phyloP scores from a whole-genome alignment of 805 yeast species.

The Candida palmyrensis region DNA sequence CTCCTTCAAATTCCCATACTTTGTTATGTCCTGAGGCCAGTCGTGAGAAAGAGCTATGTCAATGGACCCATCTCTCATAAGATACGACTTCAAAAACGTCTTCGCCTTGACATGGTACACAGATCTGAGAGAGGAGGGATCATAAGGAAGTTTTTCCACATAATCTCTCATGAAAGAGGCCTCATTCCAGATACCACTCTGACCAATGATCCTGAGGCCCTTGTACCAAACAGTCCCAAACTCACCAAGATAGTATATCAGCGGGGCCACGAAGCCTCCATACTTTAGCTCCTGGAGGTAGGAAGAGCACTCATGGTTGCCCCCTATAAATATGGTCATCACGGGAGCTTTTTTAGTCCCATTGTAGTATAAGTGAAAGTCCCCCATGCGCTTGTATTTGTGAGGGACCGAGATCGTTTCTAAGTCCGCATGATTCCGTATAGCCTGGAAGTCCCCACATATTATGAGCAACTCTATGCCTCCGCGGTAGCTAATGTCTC shows the following conservation, averaged over 20 bases:
- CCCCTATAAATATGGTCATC: slow-evolving; percentile 82
- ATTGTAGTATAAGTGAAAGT: slow-evolving; percentile 67
- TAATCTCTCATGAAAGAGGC: slow-evolving; percentile 36
- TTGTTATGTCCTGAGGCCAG: slow-evolving; percentile 84
- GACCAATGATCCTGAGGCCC: slow-evolving; percentile 74
- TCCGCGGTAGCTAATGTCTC: slow-evolving; percentile 9
- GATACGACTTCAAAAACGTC: slow-evolving; percentile 53
- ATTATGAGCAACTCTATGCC: slow-evolving; percentile 53
- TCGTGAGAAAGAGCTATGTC: slow-evolving; percentile 79
- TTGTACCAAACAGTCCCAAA: slow-evolving; percentile 68
- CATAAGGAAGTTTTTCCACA: slow-evolving; percentile 44
- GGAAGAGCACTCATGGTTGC: slow-evolving; percentile 89
- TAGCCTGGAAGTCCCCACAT: slow-evolving; percentile 90
- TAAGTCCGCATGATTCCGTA: slow-evolving; percentile 61
- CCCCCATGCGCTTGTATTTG: slow-evolving; percentile 73
- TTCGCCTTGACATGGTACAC: slow-evolving; percentile 70
- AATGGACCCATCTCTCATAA: slow-evolving; percentile 24
- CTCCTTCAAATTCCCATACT: slow-evolving; percentile 50
- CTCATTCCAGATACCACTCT: slow-evolving; percentile 76
- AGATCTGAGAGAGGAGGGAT: slow-evolving; percentile 43
- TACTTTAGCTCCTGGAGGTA: slow-evolving; percentile 64
- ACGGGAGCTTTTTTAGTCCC: slow-evolving; percentile 65
- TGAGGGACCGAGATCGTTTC: slow-evolving; percentile 70
- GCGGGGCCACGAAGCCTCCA: slow-evolving; percentile 94
- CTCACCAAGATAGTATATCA: slow-evolving; percentile 79